Evolutionary conservation across 2,329 filamentous ascomycete genomes (phyloP), one percentile per base, ranked within the genome.

Genomic region (Arthrobotrys musiformis): DNA sequence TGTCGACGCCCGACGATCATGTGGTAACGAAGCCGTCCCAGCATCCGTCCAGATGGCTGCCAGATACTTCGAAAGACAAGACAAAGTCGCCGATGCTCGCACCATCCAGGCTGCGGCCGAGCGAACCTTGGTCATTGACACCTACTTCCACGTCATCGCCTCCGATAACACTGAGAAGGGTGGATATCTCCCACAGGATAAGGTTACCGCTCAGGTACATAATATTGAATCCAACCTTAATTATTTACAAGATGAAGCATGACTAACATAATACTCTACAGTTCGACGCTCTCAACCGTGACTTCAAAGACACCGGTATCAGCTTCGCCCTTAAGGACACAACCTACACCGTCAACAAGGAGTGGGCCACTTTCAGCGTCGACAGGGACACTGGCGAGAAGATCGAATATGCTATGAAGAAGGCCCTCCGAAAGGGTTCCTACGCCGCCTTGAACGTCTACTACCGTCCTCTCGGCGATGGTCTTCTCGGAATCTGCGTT

Each of bases 331-430:
- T 86, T 44, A 82, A 84, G 17, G 83, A 82, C 70, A 85, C 82
- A 19, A 84, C 84, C 69, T 85, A 83, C 79, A 86, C 86, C 28
- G 81, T 87, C 80, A 87, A 88, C 83, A 42, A 81, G 17, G 81
- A 82, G 79, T 88, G 86, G 85, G 85, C 85, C 26, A 73, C 69
- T 30, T 73, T 73, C 69, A 73, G 69, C 69, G 69, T 73, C 22
- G 69, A 73, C 37, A 79, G 76, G 15, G 86, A 85, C 79, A 60
- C 77, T n/a, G n/a, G n/a, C 52, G 78, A 80, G 61, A 61, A 77
- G 15, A 9, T 63, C 13, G 83, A 86, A 80, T 74, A 83, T 30
- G 81, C 81, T 60, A 86, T 86, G 85, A 86, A 86, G 83, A 80
- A 80, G n/a, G 79, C 84, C 19, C 83, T 87, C 58, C 85, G 85